Percentiles rank a stretch among this genome's conserved stretches.
These are phyloP conservation scores for Saccharomyces hybrid DNA, from an alignment of 1,139 yeast species.

Conservation along the genomic window DNA sequence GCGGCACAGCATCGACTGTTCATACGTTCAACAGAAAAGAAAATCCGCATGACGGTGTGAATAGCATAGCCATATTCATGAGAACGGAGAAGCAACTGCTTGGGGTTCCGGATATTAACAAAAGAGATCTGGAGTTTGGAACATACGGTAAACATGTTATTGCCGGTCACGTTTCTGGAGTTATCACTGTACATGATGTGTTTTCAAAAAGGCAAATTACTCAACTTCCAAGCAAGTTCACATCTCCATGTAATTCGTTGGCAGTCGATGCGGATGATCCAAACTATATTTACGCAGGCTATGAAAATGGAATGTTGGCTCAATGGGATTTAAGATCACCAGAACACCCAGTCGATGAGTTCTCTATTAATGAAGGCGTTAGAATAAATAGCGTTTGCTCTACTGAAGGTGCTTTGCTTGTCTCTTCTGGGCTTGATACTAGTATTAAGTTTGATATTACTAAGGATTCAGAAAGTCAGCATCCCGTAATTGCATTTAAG, in stretches of 20 bases:
- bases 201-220: conserved; percentile 18
- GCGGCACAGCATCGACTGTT: conserved; percentile 45
- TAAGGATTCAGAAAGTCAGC: neutral
- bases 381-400: conserved; percentile 11
- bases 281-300: conserved; percentile 36
- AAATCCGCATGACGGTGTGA: conserved; percentile 33
- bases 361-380: conserved; percentile 13
- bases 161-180: conserved; percentile 48
- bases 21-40: conserved; percentile 35
- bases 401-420: conserved; percentile 7
- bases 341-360: conserved; percentile 10
- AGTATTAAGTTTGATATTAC: conserved; percentile 10
- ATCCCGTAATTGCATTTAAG: conserved; percentile 1
- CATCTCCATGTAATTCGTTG: conserved; percentile 17
- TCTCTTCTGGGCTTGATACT: conserved; percentile 23
- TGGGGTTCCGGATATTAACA: neutral
- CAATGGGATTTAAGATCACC: conserved; percentile 34
- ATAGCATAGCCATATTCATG: conserved; percentile 15
- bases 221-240: conserved; percentile 18
- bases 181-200: conserved; percentile 36
- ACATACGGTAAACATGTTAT: conserved; percentile 35
- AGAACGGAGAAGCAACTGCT: neutral
- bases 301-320: conserved; percentile 39
- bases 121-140: conserved; percentile 32
- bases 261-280: conserved; percentile 15